Evolutionary conservation across 768 basidiomycete species (phyloP).

Genomic region (Mrakia blollopis): DNA sequence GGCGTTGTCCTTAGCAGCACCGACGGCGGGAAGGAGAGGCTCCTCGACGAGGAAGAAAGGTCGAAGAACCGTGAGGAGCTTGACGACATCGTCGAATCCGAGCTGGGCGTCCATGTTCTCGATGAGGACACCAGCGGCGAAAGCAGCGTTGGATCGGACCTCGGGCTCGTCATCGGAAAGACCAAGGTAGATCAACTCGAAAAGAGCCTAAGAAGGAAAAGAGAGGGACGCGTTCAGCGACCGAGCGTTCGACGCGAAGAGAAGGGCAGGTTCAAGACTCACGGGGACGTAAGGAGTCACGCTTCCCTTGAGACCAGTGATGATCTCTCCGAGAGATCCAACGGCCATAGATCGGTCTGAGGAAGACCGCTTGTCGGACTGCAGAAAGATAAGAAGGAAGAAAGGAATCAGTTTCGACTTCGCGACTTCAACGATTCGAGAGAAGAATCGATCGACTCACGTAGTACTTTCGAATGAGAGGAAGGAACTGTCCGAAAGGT

Average conservation of each 20-base stretch:
- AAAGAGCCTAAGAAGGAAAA: constrained; percentile 50
- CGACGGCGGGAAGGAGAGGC: constrained; percentile 49
- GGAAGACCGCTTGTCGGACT: constrained; percentile 72
- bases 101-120: constrained; percentile 63
- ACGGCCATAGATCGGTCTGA: constrained; percentile 90
- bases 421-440: too few relatives aligned
- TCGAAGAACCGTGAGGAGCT: constrained; percentile 69
- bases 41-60: constrained; percentile 69
- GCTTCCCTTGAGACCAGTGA: constrained; percentile 79
- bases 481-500: constrained; percentile 80
- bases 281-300: constrained; percentile 75
- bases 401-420: background rate
- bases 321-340: constrained; percentile 91
- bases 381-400: background rate
- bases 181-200: constrained; percentile 77
- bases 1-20: constrained; percentile 96
- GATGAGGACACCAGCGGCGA: constrained; percentile 84
- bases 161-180: constrained; percentile 81
- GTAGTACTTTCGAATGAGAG: constrained; percentile 85
- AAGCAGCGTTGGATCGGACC: constrained; percentile 93
- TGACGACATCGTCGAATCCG: constrained; percentile 56
- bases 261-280: background rate
- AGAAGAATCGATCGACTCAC: constrained; percentile 51
- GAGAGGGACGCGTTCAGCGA: background rate
- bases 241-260: background rate